Evolutionary conservation across 257 asterid genomes (phyloP).

Genomic region (Ocimum tenuiflorum): DNA sequence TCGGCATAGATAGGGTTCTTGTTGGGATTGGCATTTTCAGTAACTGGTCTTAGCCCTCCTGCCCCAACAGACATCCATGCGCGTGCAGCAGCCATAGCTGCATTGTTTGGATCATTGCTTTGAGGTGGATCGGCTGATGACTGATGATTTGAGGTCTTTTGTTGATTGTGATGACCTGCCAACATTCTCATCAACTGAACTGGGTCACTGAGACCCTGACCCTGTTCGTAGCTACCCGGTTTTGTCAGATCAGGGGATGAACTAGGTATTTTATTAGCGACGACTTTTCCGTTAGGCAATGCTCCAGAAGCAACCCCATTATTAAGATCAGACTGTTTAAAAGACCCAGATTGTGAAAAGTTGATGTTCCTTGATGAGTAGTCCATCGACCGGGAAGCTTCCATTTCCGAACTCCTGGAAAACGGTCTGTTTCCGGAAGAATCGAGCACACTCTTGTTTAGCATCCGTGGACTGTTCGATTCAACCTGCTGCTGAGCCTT

Average conservation of each 20-base stretch:
- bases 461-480: slow-evolving; percentile 39
- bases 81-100: slow-evolving; percentile 75
- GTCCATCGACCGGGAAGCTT: slow-evolving; percentile 39
- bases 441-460: slow-evolving; percentile 35
- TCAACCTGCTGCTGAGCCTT: slow-evolving; percentile 49
- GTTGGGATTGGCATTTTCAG: slow-evolving; percentile 27
- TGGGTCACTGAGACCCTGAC: slow-evolving; percentile 63
- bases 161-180: slow-evolving; percentile 58
- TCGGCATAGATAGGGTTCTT: slow-evolving; percentile 51
- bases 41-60: slow-evolving; percentile 53
- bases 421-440: slow-evolving; percentile 31
- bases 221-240: slow-evolving; percentile 33
- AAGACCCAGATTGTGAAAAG: slow-evolving; percentile 42
- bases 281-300: slow-evolving; percentile 38
- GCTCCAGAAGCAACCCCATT: slow-evolving; percentile 38
- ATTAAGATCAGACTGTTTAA: slow-evolving; percentile 34
- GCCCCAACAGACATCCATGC: slow-evolving; percentile 96
- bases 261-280: slow-evolving; percentile 16
- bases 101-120: slow-evolving; percentile 47
- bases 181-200: slow-evolving; percentile 64
- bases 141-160: too few relatives aligned
- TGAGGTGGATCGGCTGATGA: too few relatives aligned
- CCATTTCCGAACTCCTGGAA: slow-evolving; percentile 35
- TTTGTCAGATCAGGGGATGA: slow-evolving; percentile 32
- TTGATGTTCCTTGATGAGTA: slow-evolving; percentile 35